Conservation (phyloP, 2,329 filamentous ascomycete genomes). For the Xylariaceae sp. region DNA sequence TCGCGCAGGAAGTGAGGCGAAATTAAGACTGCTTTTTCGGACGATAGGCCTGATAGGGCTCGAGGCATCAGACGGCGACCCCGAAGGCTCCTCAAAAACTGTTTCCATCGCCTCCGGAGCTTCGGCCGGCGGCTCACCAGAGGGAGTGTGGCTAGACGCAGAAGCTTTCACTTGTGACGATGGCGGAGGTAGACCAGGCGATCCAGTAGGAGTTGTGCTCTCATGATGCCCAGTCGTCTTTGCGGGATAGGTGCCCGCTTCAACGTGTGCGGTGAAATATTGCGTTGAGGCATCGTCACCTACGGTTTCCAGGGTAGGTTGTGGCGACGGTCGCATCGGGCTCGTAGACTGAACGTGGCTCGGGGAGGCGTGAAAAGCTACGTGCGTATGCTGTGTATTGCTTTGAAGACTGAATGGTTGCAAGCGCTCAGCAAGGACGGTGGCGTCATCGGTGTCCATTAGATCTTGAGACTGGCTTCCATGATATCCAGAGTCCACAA, state of each 20-base stretch:
- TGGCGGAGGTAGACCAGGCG: conserved; percentile 12
- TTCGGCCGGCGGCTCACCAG: conserved; percentile 10
- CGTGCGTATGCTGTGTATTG: conserved; percentile 11
- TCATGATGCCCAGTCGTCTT: conserved; percentile 15
- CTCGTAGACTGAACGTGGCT: conserved; percentile 11
- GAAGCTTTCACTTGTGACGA: conserved; percentile 10
- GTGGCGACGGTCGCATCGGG: conserved; percentile 13
- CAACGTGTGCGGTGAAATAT: conserved; percentile 20
- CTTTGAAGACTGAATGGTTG: conserved; percentile 14
- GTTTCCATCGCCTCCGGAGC: conserved; percentile 19
- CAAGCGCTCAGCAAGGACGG: conserved; percentile 15
- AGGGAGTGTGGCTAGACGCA: conserved; percentile 9
- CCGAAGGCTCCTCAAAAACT: conserved; percentile 18
- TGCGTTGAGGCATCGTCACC: conserved; percentile 18
- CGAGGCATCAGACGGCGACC: conserved; percentile 61
- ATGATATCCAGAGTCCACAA: conserved; percentile 63
- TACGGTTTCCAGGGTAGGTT: conserved; percentile 12
- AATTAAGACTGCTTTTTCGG: conserved; percentile 91
- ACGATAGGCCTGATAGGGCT: conserved; percentile 70
- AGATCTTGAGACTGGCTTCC: conserved; percentile 55
- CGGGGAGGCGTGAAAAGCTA: conserved; percentile 14
- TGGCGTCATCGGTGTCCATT: conserved; percentile 30
- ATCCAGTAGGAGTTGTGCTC: conserved; percentile 26
- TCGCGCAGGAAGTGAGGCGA: conserved; percentile 83
- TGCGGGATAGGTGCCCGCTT: conserved; percentile 9